phyloP scores from a whole-genome alignment of 495 filamentous ascomycete genomes.

The Hypoxylon rickii region DNA sequence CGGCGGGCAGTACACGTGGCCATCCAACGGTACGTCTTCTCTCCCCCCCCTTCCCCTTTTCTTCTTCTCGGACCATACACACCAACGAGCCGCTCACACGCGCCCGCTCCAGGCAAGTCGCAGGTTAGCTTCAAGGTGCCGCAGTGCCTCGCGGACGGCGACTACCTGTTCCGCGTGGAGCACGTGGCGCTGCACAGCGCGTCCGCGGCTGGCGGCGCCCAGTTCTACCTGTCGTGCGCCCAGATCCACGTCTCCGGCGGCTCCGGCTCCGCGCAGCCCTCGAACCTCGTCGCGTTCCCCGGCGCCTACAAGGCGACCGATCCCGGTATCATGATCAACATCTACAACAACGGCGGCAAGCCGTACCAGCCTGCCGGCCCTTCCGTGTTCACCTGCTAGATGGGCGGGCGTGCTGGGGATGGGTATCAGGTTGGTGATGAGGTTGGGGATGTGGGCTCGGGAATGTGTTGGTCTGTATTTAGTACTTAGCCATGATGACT shows the following conservation, averaged over 20 bases:
- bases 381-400: slow-evolving; percentile 32
- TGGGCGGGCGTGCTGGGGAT: too few relatives aligned
- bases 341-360: slow-evolving; percentile 49
- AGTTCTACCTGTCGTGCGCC: slow-evolving; percentile 60
- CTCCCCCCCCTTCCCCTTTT: background rate
- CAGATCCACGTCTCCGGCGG: slow-evolving; percentile 51
- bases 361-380: slow-evolving; percentile 37
- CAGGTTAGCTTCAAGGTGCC: slow-evolving; percentile 54
- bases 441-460: background rate
- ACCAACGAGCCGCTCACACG: background rate
- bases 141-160: slow-evolving; percentile 53
- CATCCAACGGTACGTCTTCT: slow-evolving; percentile 43
- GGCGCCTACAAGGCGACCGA: slow-evolving; percentile 49
- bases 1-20: slow-evolving; percentile 48
- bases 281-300: slow-evolving; percentile 46
- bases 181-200: slow-evolving; percentile 60
- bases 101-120: slow-evolving; percentile 27
- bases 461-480: background rate
- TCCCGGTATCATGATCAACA: slow-evolving; percentile 53
- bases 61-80: background rate
- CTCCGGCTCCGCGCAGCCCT: slow-evolving; percentile 41
- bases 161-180: slow-evolving; percentile 65
- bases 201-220: slow-evolving; percentile 48
- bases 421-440: too few relatives aligned
- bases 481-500: background rate